A percentile compares a stretch with the other conserved stretches of the same genome.
Conservation (phyloP, 2,329 filamentous ascomycete species). For the Xylaria polymorpha region DNA sequence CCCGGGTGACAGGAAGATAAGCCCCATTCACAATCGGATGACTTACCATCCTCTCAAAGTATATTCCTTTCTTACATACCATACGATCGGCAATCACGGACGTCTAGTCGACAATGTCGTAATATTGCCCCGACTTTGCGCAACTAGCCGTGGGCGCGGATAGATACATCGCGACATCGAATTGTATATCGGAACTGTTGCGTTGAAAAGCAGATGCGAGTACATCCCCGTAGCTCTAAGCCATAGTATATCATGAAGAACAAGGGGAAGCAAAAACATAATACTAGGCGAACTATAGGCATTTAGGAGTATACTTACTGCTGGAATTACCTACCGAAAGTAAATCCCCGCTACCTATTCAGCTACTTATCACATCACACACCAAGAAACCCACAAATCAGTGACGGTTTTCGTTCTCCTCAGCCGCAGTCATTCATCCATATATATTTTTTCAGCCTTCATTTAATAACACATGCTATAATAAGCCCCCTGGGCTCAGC, state of each 20-base stretch:
- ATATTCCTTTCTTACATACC: not conserved
- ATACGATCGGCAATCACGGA: not conserved
- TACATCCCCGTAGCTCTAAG: too few relatives aligned
- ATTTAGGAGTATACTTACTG: not conserved
- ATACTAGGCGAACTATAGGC: not conserved
- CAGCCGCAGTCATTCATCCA: not conserved
- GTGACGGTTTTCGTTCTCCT: not conserved
- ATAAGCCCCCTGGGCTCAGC: not conserved
- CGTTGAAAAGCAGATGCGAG: not conserved
- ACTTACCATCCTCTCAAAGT: not conserved
- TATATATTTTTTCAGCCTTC: not conserved
- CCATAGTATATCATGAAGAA: too few relatives aligned
- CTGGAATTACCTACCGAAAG: not conserved
- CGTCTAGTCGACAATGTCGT: not conserved
- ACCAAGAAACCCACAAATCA: not conserved
- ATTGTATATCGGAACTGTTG: not conserved
- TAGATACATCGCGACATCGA: not conserved
- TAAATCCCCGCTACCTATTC: not conserved
- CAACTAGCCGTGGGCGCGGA: not conserved
- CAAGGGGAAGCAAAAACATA: not conserved
- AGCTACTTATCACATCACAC: too few relatives aligned
- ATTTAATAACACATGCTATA: not conserved
- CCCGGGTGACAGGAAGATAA: not conserved
- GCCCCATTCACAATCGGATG: not conserved
- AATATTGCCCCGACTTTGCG: not conserved